Conservation (phyloP, 1,139 yeast genomes). For the Blastobotrys persicus region DNA sequence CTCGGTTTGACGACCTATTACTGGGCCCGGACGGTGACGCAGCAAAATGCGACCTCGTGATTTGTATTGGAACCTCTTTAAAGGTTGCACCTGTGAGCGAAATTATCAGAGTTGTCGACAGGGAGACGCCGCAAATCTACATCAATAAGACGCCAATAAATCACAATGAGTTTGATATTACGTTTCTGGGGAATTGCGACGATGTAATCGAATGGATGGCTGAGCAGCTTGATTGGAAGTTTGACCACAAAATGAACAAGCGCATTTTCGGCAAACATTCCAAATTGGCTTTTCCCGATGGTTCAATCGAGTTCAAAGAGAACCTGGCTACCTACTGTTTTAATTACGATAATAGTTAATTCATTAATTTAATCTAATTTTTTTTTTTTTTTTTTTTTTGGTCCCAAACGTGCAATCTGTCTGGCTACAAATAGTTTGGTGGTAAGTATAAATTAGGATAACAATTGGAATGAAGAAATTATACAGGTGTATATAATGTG, state of each 20-base stretch:
- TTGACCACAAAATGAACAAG: conserved; percentile 52
- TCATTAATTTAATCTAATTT: not conserved
- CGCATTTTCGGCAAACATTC: conserved; percentile 18
- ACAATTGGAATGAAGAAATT: conserved; percentile 8
- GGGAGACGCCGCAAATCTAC: conserved; percentile 74
- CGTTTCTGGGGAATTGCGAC: conserved; percentile 82
- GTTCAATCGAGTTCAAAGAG: conserved; percentile 24
- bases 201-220: conserved; percentile 72
- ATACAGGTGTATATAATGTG: conserved; percentile 9
- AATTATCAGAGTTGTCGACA: conserved; percentile 72
- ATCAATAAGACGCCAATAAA: conserved; percentile 79
- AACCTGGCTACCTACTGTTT: conserved; percentile 28
- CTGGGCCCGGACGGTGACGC: conserved; percentile 39
- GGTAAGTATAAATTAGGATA: not conserved
- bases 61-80: conserved; percentile 90
- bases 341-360: conserved; percentile 2
- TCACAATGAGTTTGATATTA: conserved; percentile 78
- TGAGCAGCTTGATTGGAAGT: conserved; percentile 61
- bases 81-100: conserved; percentile 97
- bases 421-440: no score
- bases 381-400: no score
- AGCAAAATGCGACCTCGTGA: conserved; percentile 68
- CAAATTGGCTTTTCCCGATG: conserved; percentile 23
- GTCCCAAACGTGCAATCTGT: no score
- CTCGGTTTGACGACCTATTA: conserved; percentile 57